A percentile compares a stretch with the other conserved stretches of the same genome.
phyloP scores from a whole-genome alignment of 805 yeast genomes.

The Candida easanensis region DNA sequence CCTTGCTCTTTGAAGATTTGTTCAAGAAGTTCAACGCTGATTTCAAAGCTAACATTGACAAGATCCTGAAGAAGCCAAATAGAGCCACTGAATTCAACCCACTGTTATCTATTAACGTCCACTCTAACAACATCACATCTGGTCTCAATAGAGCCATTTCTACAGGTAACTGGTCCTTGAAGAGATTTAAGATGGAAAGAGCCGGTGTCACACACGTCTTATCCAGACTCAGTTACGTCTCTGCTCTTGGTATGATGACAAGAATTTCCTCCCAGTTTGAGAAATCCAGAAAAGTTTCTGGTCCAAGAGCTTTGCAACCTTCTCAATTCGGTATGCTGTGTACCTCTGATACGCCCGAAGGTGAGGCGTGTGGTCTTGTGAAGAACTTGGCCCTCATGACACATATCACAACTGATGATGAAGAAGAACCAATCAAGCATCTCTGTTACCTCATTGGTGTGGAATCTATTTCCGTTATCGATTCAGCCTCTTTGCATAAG shows the following conservation, averaged over 20 bases:
- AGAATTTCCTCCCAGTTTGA: slow-evolving; percentile 98
- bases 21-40: slow-evolving; percentile 95
- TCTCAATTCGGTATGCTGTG: slow-evolving; percentile 99
- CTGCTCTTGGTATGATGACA: slow-evolving; percentile 99
- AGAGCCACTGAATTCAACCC: slow-evolving; percentile 96
- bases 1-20: slow-evolving; percentile 91
- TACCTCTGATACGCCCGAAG: slow-evolving; percentile 98
- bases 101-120: slow-evolving; percentile 80
- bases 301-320: slow-evolving; percentile 98
- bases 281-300: slow-evolving; percentile 95
- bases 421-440: slow-evolving; percentile 80
- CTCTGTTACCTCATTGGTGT: slow-evolving; percentile 84
- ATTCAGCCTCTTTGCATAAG: slow-evolving; percentile 78
- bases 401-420: slow-evolving; percentile 97
- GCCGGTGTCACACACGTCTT: slow-evolving; percentile 98
- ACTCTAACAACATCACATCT: slow-evolving; percentile 88
- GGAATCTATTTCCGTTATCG: slow-evolving; percentile 78
- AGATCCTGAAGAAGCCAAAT: slow-evolving; percentile 88
- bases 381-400: slow-evolving; percentile 97
- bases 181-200: slow-evolving; percentile 98
- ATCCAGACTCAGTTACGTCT: slow-evolving; percentile 85
- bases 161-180: slow-evolving; percentile 98
- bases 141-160: slow-evolving; percentile 96
- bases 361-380: slow-evolving; percentile 99
- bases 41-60: slow-evolving; percentile 91